A percentile compares a stretch with the other conserved stretches of the same genome.
phyloP scores from a whole-genome alignment of 257 asterid species.

The Ophiorrhiza pumila region DNA sequence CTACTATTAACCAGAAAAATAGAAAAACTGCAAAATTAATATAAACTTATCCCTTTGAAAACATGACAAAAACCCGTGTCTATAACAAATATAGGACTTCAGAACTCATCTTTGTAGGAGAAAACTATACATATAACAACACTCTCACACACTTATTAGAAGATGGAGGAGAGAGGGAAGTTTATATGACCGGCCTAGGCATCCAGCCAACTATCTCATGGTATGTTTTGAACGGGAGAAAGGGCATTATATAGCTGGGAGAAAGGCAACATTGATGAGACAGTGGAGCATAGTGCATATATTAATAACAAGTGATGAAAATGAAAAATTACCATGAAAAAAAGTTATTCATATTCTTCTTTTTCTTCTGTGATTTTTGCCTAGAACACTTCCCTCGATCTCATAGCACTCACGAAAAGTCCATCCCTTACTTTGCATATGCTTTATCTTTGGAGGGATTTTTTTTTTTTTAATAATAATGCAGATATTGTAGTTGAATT shows the following conservation, averaged over 20 bases:
- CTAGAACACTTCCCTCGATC: conserved; percentile 22
- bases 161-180: background rate
- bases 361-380: conserved; percentile 13
- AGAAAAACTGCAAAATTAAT: too few relatives aligned
- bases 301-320: background rate
- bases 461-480: background rate
- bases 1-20: too few relatives aligned
- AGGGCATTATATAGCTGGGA: conserved; percentile 23
- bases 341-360: conserved; percentile 17
- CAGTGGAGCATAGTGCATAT: conserved; percentile 4
- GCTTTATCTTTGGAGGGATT: conserved; percentile 6
- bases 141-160: background rate
- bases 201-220: conserved; percentile 1
- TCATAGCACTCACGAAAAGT: conserved; percentile 16
- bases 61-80: background rate
- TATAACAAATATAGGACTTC: too few relatives aligned
- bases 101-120: too few relatives aligned
- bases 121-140: too few relatives aligned
- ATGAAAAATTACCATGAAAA: background rate
- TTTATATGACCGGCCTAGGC: background rate
- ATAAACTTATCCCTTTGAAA: background rate
- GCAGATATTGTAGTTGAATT: background rate
- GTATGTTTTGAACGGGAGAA: background rate
- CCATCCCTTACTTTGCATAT: conserved; percentile 28
- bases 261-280: conserved; percentile 16